Conservation (phyloP, 2,329 filamentous ascomycete genomes). For the Ascochyta clinopodiicola region DNA sequence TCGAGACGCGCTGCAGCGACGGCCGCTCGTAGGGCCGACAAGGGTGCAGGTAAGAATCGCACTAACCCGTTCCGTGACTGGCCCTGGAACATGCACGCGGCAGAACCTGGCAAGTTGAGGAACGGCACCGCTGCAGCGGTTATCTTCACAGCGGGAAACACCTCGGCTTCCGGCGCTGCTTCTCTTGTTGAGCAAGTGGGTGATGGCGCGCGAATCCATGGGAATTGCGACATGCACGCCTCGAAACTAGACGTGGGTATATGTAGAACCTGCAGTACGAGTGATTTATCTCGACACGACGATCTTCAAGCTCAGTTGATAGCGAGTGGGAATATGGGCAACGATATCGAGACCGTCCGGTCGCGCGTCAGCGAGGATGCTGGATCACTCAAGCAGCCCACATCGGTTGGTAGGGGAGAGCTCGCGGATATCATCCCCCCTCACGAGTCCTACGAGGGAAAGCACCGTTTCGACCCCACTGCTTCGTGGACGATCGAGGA, state of each 20-base stretch:
- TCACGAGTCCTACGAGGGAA: constrained; percentile 59
- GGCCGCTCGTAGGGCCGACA: constrained; percentile 10
- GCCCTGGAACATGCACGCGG: constrained; percentile 8
- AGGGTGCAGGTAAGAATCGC: constrained; percentile 1
- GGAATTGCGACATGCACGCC: constrained; percentile 33
- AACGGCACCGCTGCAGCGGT: not conserved
- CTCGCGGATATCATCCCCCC: constrained; percentile 46
- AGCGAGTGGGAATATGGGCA: constrained; percentile 20
- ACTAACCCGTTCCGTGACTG: constrained; percentile 4
- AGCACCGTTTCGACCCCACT: constrained; percentile 63
- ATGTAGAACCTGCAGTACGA: constrained; percentile 1
- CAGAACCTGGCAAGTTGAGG: constrained; percentile 10
- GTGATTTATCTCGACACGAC: not conserved
- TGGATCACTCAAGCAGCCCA: constrained; percentile 31
- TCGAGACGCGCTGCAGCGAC: constrained; percentile 3
- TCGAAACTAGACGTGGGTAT: constrained; percentile 1
- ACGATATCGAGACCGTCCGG: constrained; percentile 33
- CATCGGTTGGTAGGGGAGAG: constrained; percentile 37
- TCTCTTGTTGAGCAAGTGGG: constrained; percentile 22
- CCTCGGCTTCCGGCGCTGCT: constrained; percentile 22
- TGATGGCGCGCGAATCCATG: constrained; percentile 19
- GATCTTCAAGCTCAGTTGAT: not conserved
- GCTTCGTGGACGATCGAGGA: constrained; percentile 63
- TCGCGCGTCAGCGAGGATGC: constrained; percentile 32
- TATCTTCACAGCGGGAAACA: constrained; percentile 6